phyloP scores from a whole-genome alignment of 1,284 basidiomycete species.

The Microbotryomycetes sp. region DNA sequence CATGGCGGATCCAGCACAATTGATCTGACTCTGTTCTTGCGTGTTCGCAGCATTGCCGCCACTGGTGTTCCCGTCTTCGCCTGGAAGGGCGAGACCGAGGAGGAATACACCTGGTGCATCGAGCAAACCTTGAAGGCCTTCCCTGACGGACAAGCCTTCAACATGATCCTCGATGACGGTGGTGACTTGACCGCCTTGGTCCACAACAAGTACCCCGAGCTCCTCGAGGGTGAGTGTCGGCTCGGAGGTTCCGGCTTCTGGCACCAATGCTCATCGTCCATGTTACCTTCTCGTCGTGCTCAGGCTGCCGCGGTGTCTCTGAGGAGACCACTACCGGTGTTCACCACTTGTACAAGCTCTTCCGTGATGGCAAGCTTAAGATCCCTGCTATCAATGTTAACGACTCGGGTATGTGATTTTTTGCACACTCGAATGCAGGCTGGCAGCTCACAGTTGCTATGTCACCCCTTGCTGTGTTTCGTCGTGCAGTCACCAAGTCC shows the following conservation, averaged over 20 bases:
- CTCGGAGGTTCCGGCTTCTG: not conserved
- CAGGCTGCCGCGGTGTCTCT: conserved; percentile 84
- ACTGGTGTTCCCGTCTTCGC: conserved; percentile 98
- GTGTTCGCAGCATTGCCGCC: conserved; percentile 68
- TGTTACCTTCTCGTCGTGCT: not conserved
- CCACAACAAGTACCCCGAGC: conserved; percentile 93
- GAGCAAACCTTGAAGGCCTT: conserved; percentile 82
- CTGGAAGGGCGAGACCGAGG: conserved; percentile 99
- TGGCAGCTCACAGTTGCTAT: too few species aligned
- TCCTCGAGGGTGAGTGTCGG: conserved; percentile 56
- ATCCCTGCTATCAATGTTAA: conserved; percentile 99
- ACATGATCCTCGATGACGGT: conserved; percentile 99
- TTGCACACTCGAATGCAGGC: too few species aligned
- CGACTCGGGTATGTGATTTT: conserved; percentile 41
- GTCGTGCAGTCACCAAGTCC: conserved; percentile 90
- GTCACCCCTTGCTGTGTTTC: not conserved
- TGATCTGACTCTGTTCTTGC: not conserved
- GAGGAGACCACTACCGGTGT: conserved; percentile 99
- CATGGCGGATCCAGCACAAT: not conserved
- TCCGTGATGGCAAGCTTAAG: conserved; percentile 93
- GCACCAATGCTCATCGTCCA: conserved; percentile 12
- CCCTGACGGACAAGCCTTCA: conserved; percentile 67
- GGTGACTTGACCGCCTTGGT: conserved; percentile 94
- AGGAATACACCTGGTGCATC: conserved; percentile 95
- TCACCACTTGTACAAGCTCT: conserved; percentile 96